These are phyloP conservation scores for Pulveroboletus frians DNA, from an alignment of 768 basidiomycete species.

Conservation along the genomic window DNA sequence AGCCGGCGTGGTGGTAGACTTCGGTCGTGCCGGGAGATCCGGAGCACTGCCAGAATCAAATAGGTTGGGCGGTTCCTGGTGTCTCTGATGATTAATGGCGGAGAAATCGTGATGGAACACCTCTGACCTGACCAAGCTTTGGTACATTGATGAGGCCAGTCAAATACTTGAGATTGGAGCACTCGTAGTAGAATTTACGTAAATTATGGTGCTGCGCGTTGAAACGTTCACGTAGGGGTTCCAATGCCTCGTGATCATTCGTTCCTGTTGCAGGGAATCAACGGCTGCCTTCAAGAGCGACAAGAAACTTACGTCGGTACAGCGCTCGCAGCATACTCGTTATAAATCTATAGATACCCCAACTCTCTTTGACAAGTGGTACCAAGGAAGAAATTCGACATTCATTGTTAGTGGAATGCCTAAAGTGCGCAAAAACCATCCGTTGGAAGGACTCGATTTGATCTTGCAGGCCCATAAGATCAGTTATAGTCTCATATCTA, in stretches of 20 bases:
- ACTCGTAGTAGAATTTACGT: constrained; percentile 98
- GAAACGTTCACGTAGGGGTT: constrained; percentile 84
- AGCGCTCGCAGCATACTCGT: constrained; percentile 98
- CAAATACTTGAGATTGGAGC: constrained; percentile 95
- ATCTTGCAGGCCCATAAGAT: constrained; percentile 96
- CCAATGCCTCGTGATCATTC: constrained; percentile 81
- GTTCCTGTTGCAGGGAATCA: constrained; percentile 55
- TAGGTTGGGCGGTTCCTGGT: constrained; percentile 93
- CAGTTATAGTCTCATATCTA: constrained; percentile 96
- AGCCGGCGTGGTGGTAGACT: constrained; percentile 47
- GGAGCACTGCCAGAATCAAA: constrained; percentile 78
- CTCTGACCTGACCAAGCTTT: constrained; percentile 79
- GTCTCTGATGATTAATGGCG: constrained; percentile 1
- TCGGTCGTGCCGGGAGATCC: constrained; percentile 80
- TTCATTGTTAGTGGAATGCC: constrained; percentile 89
- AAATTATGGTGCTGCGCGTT: constrained; percentile 88
- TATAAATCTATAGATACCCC: constrained; percentile 98
- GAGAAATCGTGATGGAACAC: not conserved
- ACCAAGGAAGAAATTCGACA: constrained; percentile 95
- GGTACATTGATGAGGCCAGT: constrained; percentile 98
- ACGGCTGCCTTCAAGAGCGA: not conserved
- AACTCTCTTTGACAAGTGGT: constrained; percentile 97
- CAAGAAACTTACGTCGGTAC: constrained; percentile 69
- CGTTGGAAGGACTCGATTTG: constrained; percentile 99
- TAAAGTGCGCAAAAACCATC: constrained; percentile 93